phyloP scores from a whole-genome alignment of 2,329 filamentous ascomycete genomes.

The Passalora sequoiae region DNA sequence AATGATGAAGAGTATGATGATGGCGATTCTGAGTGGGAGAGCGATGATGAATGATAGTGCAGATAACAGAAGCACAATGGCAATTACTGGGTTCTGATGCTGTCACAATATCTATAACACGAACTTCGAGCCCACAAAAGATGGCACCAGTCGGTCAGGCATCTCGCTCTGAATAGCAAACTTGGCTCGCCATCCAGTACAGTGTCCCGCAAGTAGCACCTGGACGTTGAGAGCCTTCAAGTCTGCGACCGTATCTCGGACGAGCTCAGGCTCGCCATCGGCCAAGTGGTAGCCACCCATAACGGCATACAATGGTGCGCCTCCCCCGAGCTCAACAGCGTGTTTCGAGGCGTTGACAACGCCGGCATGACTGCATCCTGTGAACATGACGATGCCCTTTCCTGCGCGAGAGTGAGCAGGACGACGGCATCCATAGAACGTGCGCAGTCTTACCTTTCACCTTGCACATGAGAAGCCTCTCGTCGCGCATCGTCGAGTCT shows the following conservation, averaged over 20 bases:
- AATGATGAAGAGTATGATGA: too few relatives aligned
- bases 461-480: slow-evolving; percentile 28
- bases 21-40: slow-evolving; percentile 9
- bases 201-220: slow-evolving; percentile 25
- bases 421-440: neutral
- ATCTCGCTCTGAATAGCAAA: slow-evolving; percentile 26
- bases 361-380: slow-evolving; percentile 28
- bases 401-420: slow-evolving; percentile 12
- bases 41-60: neutral
- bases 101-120: slow-evolving; percentile 5
- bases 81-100: neutral
- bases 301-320: slow-evolving; percentile 26
- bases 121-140: slow-evolving; percentile 26
- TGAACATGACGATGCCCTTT: slow-evolving; percentile 29
- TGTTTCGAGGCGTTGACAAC: slow-evolving; percentile 27
- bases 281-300: slow-evolving; percentile 31
- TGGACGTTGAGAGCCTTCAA: slow-evolving; percentile 23
- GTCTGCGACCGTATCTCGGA: slow-evolving; percentile 20
- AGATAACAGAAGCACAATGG: neutral
- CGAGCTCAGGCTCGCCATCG: slow-evolving; percentile 23
- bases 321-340: slow-evolving; percentile 20
- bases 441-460: slow-evolving; percentile 22
- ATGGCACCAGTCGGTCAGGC: slow-evolving; percentile 26
- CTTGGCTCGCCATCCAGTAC: slow-evolving; percentile 29
- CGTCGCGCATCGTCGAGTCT: slow-evolving; percentile 23